Evolutionary conservation across 1,284 basidiomycete species (phyloP).

Genomic region (Trichosporon ovoides): DNA sequence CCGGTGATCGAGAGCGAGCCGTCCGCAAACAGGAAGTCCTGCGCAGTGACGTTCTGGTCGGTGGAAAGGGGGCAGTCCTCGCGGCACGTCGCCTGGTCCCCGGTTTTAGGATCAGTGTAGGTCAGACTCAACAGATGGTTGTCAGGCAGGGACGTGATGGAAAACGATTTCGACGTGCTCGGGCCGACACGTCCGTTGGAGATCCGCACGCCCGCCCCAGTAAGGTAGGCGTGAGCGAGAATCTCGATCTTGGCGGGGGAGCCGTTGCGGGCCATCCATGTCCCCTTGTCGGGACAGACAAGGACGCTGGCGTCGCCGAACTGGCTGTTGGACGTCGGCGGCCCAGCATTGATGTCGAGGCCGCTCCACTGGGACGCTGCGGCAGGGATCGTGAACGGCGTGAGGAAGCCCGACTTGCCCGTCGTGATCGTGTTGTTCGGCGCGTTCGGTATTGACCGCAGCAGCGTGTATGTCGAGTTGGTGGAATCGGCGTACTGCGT

Average conservation of each 20-base stretch:
- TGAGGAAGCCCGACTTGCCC: constrained; percentile 82
- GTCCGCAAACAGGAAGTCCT: constrained; percentile 66
- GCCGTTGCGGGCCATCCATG: constrained; percentile 78
- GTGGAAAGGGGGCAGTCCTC: constrained; percentile 68
- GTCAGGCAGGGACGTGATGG: constrained; percentile 79
- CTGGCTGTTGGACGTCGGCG: constrained; percentile 60
- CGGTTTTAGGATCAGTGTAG: constrained; percentile 70
- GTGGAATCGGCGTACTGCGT: constrained; percentile 60
- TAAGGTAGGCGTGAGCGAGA: constrained; percentile 61
- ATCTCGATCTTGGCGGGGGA: constrained; percentile 67
- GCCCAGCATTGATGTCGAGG: constrained; percentile 61
- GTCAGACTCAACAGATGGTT: constrained; percentile 70
- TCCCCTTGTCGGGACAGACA: constrained; percentile 69
- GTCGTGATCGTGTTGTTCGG: constrained; percentile 60
- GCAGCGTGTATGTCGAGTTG: constrained; percentile 58
- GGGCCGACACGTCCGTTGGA: constrained; percentile 81
- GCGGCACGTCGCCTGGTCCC: constrained; percentile 66
- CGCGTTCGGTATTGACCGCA: constrained; percentile 51
- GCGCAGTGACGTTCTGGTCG: constrained; percentile 59
- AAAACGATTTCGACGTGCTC: constrained; percentile 78
- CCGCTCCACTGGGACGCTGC: constrained; percentile 47
- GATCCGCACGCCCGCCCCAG: constrained; percentile 67
- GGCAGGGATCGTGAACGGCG: constrained; percentile 69
- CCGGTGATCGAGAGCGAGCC: constrained; percentile 57
- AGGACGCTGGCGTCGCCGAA: constrained; percentile 69